Percentiles rank a stretch among this genome's conserved stretches.
phyloP scores from a whole-genome alignment of 306 rosid species.

The Cyamopsis tetragonoloba region DNA sequence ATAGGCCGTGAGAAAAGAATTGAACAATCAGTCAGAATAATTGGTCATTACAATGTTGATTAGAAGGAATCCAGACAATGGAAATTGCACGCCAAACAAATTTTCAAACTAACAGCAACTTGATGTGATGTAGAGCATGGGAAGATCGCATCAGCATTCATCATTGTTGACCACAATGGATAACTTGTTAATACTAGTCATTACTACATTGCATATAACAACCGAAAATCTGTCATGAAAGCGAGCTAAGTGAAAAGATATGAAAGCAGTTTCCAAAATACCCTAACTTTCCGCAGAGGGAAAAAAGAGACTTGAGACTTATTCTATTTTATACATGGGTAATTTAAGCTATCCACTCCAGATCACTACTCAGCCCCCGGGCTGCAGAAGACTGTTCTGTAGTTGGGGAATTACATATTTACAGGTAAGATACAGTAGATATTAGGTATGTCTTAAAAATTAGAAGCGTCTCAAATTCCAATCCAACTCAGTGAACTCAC shows the following conservation, averaged over 20 bases:
- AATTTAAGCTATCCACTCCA: not conserved
- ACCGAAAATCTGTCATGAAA: not conserved
- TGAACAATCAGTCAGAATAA: not conserved
- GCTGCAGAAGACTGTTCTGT: not conserved
- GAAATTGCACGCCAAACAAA: not conserved
- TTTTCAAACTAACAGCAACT: not conserved
- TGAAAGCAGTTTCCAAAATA: not conserved
- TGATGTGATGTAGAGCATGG: not conserved
- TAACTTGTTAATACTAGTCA: not conserved
- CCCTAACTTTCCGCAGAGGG: not conserved
- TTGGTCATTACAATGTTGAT: not conserved
- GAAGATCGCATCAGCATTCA: not conserved
- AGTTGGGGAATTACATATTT: not conserved
- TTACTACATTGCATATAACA: not conserved
- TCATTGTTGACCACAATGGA: not conserved
- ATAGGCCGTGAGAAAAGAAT: not conserved
- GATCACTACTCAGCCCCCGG: slow-evolving; percentile 9
- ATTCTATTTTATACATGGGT: not conserved
- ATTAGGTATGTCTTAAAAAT: not conserved
- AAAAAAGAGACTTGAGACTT: not conserved
- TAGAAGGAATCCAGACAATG: not conserved
- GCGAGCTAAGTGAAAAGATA: not conserved
- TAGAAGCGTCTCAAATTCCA: not conserved
- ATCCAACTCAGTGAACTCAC: slow-evolving; percentile 12
- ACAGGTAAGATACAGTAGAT: not conserved